Evolutionary conservation across 345 rosid genomes (phyloP).

Genomic region (Citrus australasica): DNA sequence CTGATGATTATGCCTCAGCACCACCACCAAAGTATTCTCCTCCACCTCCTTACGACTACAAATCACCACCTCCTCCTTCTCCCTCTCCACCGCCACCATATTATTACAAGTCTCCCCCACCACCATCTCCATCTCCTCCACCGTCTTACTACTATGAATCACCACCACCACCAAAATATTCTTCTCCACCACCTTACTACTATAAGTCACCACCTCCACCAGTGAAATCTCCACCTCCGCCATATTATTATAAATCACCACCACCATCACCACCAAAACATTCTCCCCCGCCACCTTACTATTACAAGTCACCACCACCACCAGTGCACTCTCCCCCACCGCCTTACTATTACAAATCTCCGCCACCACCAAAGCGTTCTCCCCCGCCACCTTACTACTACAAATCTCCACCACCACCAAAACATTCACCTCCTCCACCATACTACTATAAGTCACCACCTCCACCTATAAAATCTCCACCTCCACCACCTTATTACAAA

Average conservation of each 20-base stretch:
- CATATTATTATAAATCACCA: not conserved
- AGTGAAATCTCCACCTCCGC: not conserved
- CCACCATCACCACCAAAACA: not conserved
- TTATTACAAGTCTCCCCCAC: not conserved
- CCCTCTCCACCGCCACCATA: not conserved
- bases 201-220: not conserved
- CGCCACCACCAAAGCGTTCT: not conserved
- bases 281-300: not conserved
- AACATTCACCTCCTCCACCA: fast-evolving
- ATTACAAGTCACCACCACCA: not conserved
- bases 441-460: constrained; percentile 1
- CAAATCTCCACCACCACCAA: not conserved
- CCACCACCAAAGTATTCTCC: not conserved
- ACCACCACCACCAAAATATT: not conserved
- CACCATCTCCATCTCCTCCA: not conserved
- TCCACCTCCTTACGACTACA: not conserved
- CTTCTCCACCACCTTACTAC: not conserved
- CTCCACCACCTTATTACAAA: constrained; percentile 9
- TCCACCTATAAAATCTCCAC: not conserved
- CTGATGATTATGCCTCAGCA: not conserved
- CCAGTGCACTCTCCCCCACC: not conserved
- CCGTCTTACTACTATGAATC: not conserved
- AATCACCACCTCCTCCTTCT: not conserved
- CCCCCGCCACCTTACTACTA: not conserved
- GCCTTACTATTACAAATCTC: constrained; percentile 2